phyloP scores from a whole-genome alignment of 768 basidiomycete genomes.

The Tylopilus plumbeoviolaceoides region DNA sequence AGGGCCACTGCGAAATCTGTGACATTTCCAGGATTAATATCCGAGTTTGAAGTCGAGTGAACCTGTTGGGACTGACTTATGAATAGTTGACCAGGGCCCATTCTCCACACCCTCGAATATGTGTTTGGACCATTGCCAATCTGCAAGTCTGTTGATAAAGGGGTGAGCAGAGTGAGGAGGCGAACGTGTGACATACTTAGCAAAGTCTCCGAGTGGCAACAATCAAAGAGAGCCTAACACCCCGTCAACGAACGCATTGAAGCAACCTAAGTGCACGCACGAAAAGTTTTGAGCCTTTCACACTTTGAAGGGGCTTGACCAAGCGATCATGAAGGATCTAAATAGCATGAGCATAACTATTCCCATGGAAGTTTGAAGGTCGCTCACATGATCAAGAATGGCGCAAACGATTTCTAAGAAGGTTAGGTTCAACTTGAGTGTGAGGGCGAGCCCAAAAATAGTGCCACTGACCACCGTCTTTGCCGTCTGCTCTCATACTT shows the following conservation, averaged over 20 bases:
- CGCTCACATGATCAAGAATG: constrained; percentile 24
- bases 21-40: neutral
- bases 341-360: neutral
- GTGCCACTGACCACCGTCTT: constrained; percentile 41
- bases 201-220: constrained; percentile 28
- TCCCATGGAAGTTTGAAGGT: neutral
- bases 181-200: constrained; percentile 14
- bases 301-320: constrained; percentile 14
- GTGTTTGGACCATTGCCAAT: constrained; percentile 6
- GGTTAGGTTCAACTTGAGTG: neutral
- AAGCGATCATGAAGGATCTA: constrained; percentile 21
- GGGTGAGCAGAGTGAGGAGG: neutral
- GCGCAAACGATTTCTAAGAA: constrained; percentile 20
- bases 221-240: constrained; percentile 26
- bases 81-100: constrained; percentile 14
- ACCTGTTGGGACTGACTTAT: constrained; percentile 3
- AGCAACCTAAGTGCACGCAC: constrained; percentile 2
- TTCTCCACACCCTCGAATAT: constrained; percentile 16
- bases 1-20: constrained; percentile 9
- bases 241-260: neutral
- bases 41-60: neutral
- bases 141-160: constrained; percentile 16
- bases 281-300: constrained; percentile 19
- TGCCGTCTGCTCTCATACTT: constrained; percentile 41
- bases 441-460: neutral